These are phyloP conservation scores for Paecilomyces niveus DNA, from an alignment of 2,329 filamentous ascomycete genomes.

Conservation along the genomic window DNA sequence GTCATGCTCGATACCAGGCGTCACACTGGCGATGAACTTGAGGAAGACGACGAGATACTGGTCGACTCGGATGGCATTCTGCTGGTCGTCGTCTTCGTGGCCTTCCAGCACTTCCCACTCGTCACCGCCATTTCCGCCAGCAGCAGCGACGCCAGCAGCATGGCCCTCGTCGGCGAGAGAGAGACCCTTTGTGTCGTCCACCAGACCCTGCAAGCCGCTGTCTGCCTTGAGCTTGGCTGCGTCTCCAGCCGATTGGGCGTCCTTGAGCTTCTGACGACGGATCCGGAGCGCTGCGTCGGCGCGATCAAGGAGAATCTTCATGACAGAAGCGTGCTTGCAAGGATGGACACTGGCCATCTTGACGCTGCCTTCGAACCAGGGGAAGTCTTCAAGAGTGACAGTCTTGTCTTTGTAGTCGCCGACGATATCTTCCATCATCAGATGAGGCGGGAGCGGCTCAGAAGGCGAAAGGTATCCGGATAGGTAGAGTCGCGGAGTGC, in stretches of 20 bases:
- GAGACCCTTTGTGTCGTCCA: slow-evolving; percentile 66
- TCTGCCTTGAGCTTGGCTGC: slow-evolving; percentile 39
- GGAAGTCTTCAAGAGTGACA: slow-evolving; percentile 94
- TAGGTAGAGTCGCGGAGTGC: slow-evolving; percentile 89
- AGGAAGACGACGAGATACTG: slow-evolving; percentile 47
- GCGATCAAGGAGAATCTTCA: slow-evolving; percentile 94
- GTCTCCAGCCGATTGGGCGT: slow-evolving; percentile 44
- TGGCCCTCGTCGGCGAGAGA: slow-evolving; percentile 47
- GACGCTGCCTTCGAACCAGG: slow-evolving; percentile 81
- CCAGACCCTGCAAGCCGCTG: slow-evolving; percentile 73
- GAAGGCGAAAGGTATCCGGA: slow-evolving; percentile 78
- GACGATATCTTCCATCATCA: slow-evolving; percentile 96
- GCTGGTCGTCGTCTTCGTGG: slow-evolving; percentile 39
- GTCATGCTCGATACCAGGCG: slow-evolving; percentile 94
- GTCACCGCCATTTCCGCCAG: slow-evolving; percentile 42
- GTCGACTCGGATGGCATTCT: slow-evolving; percentile 43
- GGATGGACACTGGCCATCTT: slow-evolving; percentile 97
- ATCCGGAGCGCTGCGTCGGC: slow-evolving; percentile 90
- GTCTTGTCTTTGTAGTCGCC: slow-evolving; percentile 98
- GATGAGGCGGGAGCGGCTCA: slow-evolving; percentile 70
- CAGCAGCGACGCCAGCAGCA: slow-evolving; percentile 27
- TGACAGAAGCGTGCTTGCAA: slow-evolving; percentile 94
- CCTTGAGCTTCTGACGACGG: slow-evolving; percentile 71
- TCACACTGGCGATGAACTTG: slow-evolving; percentile 78
- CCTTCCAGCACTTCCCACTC: slow-evolving; percentile 59